Evolutionary conservation across 1,139 yeast genomes (phyloP), one percentile per base, ranked within the genome.

Genomic region (Lizanozyma gosingica): DNA sequence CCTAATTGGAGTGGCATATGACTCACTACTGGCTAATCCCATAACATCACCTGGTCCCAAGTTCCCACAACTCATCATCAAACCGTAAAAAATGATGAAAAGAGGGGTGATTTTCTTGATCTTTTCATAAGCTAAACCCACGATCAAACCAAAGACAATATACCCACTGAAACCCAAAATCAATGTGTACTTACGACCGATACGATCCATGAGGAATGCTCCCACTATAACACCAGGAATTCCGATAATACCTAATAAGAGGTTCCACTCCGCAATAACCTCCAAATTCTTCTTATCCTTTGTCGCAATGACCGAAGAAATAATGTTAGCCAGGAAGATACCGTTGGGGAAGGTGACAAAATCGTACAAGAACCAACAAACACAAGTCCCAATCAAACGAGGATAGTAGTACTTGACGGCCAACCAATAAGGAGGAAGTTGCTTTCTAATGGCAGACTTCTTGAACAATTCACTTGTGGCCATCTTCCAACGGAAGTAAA

Each of bases 41-140:
- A 83, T 65, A 68, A 76, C 76, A 54, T 82, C 73, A 48, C 92
- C 92, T 3, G 92, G 92, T 3, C 94, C 92, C 50, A 81, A 64
- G 57, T 82, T 82, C 50, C 88, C 88, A 46, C 65, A 55, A 3
- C 74, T 68, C 60, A 69, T 70, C 73, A 78, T 73, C 22, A 78
- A 56, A 27, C 82, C 83, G 53, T 77, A 78, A 51, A 78, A 73
- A 39, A 78, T 58, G 40, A 78, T 71, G 55, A 78, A 78, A 18
- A 76, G 57, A 4, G 78, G 73, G n/a, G 71, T 62, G 44, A 74
- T 76, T 39, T 71, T 65, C 36, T 56, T 56, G 43, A 78, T 52
- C 53, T 71, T 63, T 15, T 66, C 67, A 52, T 65, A 78, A 2
- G 78, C 72, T 47, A 73, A 67, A 32, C 83, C 83, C 35, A 78